A percentile compares a stretch with the other conserved stretches of the same genome.
Conservation (phyloP, 2,329 filamentous ascomycete species). For the Botrytis cinerea region DNA sequence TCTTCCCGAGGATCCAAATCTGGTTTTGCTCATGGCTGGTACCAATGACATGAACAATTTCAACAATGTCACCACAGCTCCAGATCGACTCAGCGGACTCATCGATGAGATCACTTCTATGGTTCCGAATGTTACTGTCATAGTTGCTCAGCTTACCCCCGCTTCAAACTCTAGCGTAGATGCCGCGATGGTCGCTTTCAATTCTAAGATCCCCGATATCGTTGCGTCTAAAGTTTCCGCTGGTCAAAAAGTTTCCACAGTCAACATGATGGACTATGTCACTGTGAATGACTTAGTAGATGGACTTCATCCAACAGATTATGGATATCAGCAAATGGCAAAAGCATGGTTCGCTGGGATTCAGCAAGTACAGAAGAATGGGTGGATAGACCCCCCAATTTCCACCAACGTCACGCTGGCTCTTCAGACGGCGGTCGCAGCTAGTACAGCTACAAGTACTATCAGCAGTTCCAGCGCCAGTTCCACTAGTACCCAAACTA, state of each 20-base stretch:
- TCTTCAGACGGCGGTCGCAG: not conserved
- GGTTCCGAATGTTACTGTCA: slow-evolving; percentile 41
- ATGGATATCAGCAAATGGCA: slow-evolving; percentile 31
- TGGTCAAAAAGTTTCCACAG: slow-evolving; percentile 24
- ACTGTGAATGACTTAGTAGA: slow-evolving; percentile 23
- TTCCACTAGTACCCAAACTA: not conserved
- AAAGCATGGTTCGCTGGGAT: slow-evolving; percentile 27
- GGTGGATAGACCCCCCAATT: slow-evolving; percentile 19
- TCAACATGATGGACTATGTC: slow-evolving; percentile 28
- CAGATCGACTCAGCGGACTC: slow-evolving; percentile 40
- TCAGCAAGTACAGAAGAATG: slow-evolving; percentile 11
- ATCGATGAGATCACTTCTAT: slow-evolving; percentile 41
- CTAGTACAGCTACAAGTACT: not conserved
- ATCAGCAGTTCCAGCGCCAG: not conserved
- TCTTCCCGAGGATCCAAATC: slow-evolving; percentile 37
- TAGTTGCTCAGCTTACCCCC: slow-evolving; percentile 44
- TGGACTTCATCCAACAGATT: slow-evolving; percentile 32
- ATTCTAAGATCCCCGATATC: slow-evolving; percentile 29
- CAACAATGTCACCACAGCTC: slow-evolving; percentile 36
- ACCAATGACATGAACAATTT: slow-evolving; percentile 42
- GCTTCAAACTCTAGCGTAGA: slow-evolving; percentile 10
- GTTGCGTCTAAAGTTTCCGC: slow-evolving; percentile 19
- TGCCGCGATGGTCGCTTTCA: slow-evolving; percentile 23
- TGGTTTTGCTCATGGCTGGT: slow-evolving; percentile 42
- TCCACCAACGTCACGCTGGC: not conserved